These are phyloP conservation scores for Phytophthora constricta DNA, from an alignment of 352 stramenopile genomes.

Conservation along the genomic window DNA sequence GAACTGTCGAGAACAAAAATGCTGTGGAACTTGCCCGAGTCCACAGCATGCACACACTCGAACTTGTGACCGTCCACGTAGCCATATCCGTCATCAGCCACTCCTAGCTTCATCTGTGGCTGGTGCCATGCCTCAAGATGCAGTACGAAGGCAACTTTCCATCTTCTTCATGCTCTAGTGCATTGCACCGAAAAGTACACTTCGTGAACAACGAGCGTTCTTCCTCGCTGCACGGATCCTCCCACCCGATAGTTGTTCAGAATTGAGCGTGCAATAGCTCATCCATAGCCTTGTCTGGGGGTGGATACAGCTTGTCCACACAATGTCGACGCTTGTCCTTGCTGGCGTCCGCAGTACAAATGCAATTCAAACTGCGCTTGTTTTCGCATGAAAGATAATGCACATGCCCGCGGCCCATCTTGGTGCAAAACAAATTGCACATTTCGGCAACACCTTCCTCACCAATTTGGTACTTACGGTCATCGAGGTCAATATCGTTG, in stretches of 20 bases:
- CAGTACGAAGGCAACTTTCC: background rate
- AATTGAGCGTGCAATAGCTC: constrained; percentile 51
- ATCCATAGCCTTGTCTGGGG: constrained; percentile 37
- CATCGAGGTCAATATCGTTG: constrained; percentile 53
- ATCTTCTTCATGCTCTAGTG: constrained; percentile 21
- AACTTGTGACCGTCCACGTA: constrained; percentile 44
- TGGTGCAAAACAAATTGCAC: constrained; percentile 50
- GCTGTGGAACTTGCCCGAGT: constrained; percentile 39
- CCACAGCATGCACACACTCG: constrained; percentile 33
- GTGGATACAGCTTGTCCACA: constrained; percentile 24
- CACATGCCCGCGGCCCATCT: constrained; percentile 45
- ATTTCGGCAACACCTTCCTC: constrained; percentile 50
- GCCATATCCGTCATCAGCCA: constrained; percentile 40
- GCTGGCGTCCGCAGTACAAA: constrained; percentile 27
- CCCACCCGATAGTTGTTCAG: constrained; percentile 46
- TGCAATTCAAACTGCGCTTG: constrained; percentile 2
- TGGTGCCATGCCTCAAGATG: background rate
- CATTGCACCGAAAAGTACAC: constrained; percentile 47
- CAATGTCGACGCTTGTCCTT: constrained; percentile 46
- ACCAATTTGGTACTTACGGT: constrained; percentile 43
- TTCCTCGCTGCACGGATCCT: constrained; percentile 40
- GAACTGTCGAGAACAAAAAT: constrained; percentile 54
- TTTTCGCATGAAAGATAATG: constrained; percentile 41
- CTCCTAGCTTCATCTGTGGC: background rate
- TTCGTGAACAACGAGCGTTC: constrained; percentile 38